Conservation (phyloP, 371 early-diverging fungal genomes). For the Mortierella sp. region DNA sequence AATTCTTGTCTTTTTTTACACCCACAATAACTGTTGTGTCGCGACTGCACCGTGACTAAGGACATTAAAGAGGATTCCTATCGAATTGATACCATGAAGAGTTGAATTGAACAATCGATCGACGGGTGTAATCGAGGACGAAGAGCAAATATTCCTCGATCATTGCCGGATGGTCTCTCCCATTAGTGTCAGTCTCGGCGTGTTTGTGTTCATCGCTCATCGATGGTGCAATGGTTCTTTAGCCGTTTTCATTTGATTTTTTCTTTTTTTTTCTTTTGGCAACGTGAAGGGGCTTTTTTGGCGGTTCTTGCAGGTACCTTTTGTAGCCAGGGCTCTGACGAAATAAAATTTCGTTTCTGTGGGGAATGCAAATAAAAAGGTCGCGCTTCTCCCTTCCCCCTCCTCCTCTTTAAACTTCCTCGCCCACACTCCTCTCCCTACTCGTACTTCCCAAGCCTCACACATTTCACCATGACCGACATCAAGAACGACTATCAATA, state of each 20-base stretch:
- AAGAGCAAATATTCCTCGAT: background rate
- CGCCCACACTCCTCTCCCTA: background rate
- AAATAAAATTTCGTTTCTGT: slow-evolving; percentile 8
- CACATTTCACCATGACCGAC: slow-evolving; percentile 35
- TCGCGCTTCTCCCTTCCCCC: background rate
- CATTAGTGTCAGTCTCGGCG: background rate
- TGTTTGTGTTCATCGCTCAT: background rate
- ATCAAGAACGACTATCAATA: slow-evolving; percentile 68
- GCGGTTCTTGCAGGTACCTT: slow-evolving; percentile 12
- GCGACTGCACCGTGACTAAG: background rate
- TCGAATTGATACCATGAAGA: no score
- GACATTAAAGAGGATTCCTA: no score
- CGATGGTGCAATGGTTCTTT: background rate
- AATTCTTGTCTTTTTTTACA: background rate
- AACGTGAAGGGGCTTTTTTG: slow-evolving; percentile 26
- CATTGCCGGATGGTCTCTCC: background rate
- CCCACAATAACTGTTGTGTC: background rate
- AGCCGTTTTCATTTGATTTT: slow-evolving; percentile 23
- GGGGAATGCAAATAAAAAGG: slow-evolving; percentile 18
- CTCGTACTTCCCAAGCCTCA: background rate
- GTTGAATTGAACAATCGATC: background rate
- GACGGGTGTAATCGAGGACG: slow-evolving; percentile 1
- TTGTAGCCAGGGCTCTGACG: slow-evolving; percentile 16
- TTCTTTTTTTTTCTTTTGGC: slow-evolving; percentile 6
- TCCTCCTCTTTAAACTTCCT: background rate